These are phyloP conservation scores for Amanita subjunquillea DNA, from an alignment of 768 basidiomycete genomes.

Conservation along the genomic window DNA sequence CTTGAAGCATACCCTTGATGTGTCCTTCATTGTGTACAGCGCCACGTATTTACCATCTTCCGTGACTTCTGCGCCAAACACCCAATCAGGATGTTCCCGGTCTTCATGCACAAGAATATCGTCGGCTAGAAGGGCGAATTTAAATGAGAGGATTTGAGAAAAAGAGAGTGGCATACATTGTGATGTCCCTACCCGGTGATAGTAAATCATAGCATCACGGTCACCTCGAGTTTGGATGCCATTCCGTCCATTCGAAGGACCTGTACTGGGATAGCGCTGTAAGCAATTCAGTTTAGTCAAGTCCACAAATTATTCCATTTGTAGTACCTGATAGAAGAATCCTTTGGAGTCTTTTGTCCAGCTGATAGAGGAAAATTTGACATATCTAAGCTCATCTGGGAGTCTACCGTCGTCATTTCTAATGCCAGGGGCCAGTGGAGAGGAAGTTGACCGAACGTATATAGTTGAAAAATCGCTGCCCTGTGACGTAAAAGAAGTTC, in stretches of 20 bases:
- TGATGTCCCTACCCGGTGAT: slow-evolving; percentile 61
- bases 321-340: slow-evolving; percentile 67
- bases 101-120: slow-evolving; percentile 63
- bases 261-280: slow-evolving; percentile 47
- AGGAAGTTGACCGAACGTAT: slow-evolving; percentile 53
- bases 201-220: slow-evolving; percentile 64
- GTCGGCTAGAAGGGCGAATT: slow-evolving; percentile 31
- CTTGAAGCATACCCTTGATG: slow-evolving; percentile 38
- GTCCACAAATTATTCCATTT: not conserved
- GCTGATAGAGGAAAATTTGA: slow-evolving; percentile 63
- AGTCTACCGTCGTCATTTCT: slow-evolving; percentile 43
- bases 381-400: slow-evolving; percentile 58
- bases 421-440: slow-evolving; percentile 37
- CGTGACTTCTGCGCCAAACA: slow-evolving; percentile 47
- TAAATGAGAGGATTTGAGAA: not conserved
- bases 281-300: slow-evolving; percentile 7
- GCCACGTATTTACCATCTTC: slow-evolving; percentile 60
- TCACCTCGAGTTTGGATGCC: slow-evolving; percentile 54
- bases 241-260: slow-evolving; percentile 38
- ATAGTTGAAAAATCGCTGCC: slow-evolving; percentile 67
- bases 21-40: slow-evolving; percentile 47
- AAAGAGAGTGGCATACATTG: slow-evolving; percentile 34
- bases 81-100: slow-evolving; percentile 50
- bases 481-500: slow-evolving; percentile 20
- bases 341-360: slow-evolving; percentile 78